These are phyloP conservation scores for Geotrichum citri-aurantii DNA, from an alignment of 1,139 yeast genomes.

Conservation along the genomic window DNA sequence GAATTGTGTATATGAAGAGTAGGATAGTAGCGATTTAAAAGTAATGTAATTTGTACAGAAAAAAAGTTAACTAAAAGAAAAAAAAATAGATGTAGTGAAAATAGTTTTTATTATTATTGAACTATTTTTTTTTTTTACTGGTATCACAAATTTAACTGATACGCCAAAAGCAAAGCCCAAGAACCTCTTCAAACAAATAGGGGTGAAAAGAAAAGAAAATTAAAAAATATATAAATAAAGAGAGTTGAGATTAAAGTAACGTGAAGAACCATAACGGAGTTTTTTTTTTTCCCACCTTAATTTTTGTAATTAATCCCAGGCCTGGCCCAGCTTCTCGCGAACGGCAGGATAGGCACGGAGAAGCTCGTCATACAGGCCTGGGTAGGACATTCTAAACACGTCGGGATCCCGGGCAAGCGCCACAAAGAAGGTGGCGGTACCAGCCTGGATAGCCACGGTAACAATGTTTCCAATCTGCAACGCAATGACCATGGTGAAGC, in stretches of 20 bases:
- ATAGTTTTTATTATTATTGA: no score
- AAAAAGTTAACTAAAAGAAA: background rate
- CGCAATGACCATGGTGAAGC: conserved; percentile 69
- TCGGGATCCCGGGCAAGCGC: conserved; percentile 88
- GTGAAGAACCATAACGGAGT: background rate
- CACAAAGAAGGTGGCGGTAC: conserved; percentile 79
- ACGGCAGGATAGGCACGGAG: conserved; percentile 74
- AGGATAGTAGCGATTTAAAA: no score
- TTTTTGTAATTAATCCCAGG: no score
- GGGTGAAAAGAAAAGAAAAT: no score
- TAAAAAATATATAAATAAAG: background rate
- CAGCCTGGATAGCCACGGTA: conserved; percentile 69
- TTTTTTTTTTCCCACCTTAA: no score
- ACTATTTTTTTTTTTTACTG: no score
- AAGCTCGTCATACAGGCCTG: conserved; percentile 66
- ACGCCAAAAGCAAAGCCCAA: no score
- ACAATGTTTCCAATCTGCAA: conserved; percentile 72
- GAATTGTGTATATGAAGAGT: background rate
- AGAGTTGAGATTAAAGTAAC: background rate
- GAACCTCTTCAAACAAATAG: no score
- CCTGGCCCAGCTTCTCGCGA: conserved; percentile 37
- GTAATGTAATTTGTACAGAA: background rate
- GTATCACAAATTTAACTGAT: no score
- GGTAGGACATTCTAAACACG: conserved; percentile 69
- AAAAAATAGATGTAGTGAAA: no score